Conservation (phyloP, 2,329 filamentous ascomycete genomes). For the Botrytis porri region DNA sequence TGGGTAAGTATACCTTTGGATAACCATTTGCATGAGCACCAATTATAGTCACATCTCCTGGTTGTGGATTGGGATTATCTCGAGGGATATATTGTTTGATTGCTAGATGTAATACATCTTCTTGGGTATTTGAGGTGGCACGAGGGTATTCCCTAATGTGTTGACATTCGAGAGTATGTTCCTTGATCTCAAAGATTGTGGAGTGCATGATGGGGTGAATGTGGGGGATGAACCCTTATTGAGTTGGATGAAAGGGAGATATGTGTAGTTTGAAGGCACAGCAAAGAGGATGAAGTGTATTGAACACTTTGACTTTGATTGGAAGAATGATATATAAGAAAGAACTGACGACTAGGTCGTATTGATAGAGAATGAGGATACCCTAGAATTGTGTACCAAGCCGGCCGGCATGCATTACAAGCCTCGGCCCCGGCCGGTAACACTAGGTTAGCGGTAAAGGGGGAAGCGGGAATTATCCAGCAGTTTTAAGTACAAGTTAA, state of each 20-base stretch:
- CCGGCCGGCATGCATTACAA: background rate
- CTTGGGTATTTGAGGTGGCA: slow-evolving; percentile 68
- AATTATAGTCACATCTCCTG: slow-evolving; percentile 80
- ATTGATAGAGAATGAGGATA: background rate
- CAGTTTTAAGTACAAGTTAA: background rate
- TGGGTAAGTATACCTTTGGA: slow-evolving; percentile 61
- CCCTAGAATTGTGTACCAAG: background rate
- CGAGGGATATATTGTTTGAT: slow-evolving; percentile 87
- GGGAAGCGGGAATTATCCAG: background rate
- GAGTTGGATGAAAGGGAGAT: background rate
- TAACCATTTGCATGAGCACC: slow-evolving; percentile 90
- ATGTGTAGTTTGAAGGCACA: background rate
- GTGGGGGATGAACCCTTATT: background rate
- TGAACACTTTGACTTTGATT: background rate
- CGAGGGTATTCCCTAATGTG: slow-evolving; percentile 81
- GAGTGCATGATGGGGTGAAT: slow-evolving; percentile 20
- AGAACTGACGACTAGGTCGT: background rate
- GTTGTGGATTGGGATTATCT: slow-evolving; percentile 63
- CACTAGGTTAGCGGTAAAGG: slow-evolving; percentile 1
- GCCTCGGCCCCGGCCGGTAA: slow-evolving; percentile 9
- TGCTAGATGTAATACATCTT: slow-evolving; percentile 69
- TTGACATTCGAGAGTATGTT: slow-evolving; percentile 70
- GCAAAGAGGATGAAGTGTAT: background rate
- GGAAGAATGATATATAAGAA: background rate
- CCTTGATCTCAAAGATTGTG: slow-evolving; percentile 59